Evolutionary conservation across 345 rosid genomes (phyloP).

Genomic region (Corymbia maculata): DNA sequence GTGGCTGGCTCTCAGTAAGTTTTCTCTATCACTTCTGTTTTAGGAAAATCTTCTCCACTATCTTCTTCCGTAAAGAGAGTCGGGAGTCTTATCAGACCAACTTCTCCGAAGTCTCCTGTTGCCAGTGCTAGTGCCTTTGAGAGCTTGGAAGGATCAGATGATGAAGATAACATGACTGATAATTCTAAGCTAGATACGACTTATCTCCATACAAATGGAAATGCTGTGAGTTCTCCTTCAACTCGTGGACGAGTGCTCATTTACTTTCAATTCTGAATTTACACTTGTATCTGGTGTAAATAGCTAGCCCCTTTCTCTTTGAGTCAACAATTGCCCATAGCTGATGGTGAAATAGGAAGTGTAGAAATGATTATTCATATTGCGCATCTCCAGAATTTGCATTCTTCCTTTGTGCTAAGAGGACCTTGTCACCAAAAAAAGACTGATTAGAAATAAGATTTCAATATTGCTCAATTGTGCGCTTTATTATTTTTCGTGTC

Average conservation of each 20-base stretch:
- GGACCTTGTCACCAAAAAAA: neutral
- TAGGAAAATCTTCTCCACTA: slow-evolving; percentile 59
- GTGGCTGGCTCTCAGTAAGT: neutral
- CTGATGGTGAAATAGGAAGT: neutral
- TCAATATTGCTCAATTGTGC: neutral
- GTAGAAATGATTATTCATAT: neutral
- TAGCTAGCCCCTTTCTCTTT: neutral
- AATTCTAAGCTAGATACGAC: slow-evolving; percentile 45
- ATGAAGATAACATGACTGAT: slow-evolving; percentile 71
- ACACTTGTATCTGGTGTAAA: neutral
- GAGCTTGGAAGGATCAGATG: slow-evolving; percentile 90
- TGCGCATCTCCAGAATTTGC: neutral
- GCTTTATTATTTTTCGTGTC: neutral
- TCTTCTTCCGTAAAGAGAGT: slow-evolving; percentile 42
- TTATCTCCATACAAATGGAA: slow-evolving; percentile 62
- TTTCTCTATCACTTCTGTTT: neutral
- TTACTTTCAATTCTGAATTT: neutral
- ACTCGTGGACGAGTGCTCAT: neutral
- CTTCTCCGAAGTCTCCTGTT: slow-evolving; percentile 92
- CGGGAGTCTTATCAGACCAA: slow-evolving; percentile 57
- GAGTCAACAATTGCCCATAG: neutral
- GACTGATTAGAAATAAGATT: neutral
- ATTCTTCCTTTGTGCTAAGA: neutral
- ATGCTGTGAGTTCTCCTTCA: slow-evolving; percentile 55
- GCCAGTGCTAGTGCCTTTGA: slow-evolving; percentile 93